Evolutionary conservation across 805 yeast genomes (phyloP), one percentile per base, ranked within the genome.

Genomic region (Pichia cephalocereana): DNA sequence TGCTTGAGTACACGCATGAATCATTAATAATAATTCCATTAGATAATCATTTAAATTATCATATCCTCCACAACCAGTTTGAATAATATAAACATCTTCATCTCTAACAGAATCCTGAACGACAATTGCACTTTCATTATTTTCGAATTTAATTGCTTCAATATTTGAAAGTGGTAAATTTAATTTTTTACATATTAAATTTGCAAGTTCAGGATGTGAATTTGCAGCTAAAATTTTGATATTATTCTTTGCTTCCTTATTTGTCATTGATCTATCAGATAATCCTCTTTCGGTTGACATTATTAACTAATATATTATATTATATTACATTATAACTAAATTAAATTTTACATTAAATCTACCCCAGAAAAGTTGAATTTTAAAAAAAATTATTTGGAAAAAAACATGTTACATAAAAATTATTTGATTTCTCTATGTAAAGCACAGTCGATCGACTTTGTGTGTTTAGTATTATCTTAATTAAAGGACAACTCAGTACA

Each of bases 1-100:
- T 3, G 98, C 98, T n/a, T 90, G 81, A 60, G 83, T 84, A 69
- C 97, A 89, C 15, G 98, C 98, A 65, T 88, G 89, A 55, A 91
- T 81, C 82, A 91, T 82, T 51, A 91, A 82, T 51, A 93, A 73
- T 42, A 91, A 70, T 63, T 93, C 99, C 82, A 91, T 79, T 45
- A 91, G 73, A 54, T 81, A 76, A 65, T 90, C 96, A 65, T 91
- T 91, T 50, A 93, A 76, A 49, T 71, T 71, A 37, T 71, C 75
- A 45, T 77, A 83, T 39, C 93, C 96, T 42, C 95, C 96, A 56
- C 82, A 77, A 32, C 96, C 96, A 1, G 91, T 87, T 63, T 88
- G 96, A 45, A 86, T 71, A 48, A 86, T 82, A 61, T 80, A 86
- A 11, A 86, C 90, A 58, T 88, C 96, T 62, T 89, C 96, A 61